Conservation (phyloP, 495 filamentous ascomycete genomes). For the Echria macrotheca region DNA sequence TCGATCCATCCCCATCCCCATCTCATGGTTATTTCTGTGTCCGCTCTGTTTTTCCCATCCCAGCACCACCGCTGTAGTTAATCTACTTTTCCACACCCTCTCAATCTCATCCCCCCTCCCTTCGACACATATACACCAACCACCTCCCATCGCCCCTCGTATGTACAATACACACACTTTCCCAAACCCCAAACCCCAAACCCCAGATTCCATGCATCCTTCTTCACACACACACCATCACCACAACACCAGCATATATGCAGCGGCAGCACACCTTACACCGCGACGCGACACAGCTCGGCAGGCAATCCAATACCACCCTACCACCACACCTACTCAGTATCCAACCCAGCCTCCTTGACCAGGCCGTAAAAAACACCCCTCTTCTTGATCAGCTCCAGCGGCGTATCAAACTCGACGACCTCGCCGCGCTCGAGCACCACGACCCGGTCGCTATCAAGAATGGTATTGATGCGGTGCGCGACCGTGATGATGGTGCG, state of each 20-base stretch:
- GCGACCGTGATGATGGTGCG: slow-evolving; percentile 97
- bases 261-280: no score
- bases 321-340: slow-evolving; percentile 27
- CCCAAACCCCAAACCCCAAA: background rate
- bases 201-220: background rate
- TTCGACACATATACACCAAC: background rate
- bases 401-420: slow-evolving; percentile 43
- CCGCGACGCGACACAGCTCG: no score
- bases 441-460: slow-evolving; percentile 86
- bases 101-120: no score
- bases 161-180: background rate
- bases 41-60: no score
- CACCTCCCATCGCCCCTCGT: background rate
- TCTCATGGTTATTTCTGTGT: no score
- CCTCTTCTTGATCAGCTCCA: slow-evolving; percentile 36
- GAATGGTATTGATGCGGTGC: slow-evolving; percentile 94
- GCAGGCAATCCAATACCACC: no score
- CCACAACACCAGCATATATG: slow-evolving; percentile 3
- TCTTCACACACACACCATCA: background rate
- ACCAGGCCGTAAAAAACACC: slow-evolving; percentile 43
- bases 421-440: slow-evolving; percentile 65
- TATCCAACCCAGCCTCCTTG: slow-evolving; percentile 42
- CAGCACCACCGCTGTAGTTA: no score
- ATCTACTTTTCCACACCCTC: no score
- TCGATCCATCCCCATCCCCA: no score